Percentiles rank a stretch among this genome's conserved stretches.
phyloP scores from a whole-genome alignment of 225 moss, liverwort and hornwort genomes.

The Thuidium tamariscinum region DNA sequence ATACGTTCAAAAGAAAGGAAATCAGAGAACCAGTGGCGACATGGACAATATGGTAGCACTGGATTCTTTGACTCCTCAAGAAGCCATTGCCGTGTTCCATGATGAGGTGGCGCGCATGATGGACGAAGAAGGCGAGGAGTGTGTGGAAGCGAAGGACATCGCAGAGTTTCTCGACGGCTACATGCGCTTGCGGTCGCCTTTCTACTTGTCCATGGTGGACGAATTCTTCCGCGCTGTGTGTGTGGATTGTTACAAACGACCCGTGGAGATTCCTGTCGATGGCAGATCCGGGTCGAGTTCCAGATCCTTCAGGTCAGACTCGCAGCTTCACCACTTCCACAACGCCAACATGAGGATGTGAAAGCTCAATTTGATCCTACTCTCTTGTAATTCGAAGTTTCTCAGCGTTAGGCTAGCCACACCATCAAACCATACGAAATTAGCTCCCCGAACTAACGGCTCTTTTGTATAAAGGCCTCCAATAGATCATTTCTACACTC shows the following conservation, averaged over 20 bases:
- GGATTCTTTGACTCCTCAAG: constrained; percentile 27
- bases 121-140: constrained; percentile 26
- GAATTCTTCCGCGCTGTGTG: constrained; percentile 46
- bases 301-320: constrained; percentile 20
- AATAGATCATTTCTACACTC: neutral
- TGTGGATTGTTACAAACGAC: constrained; percentile 37
- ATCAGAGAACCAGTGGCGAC: neutral
- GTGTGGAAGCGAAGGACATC: constrained; percentile 18
- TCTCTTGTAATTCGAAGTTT: neutral
- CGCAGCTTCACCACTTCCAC: neutral
- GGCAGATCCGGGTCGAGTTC: constrained; percentile 11
- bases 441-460: neutral
- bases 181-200: constrained; percentile 37
- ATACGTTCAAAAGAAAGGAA: constrained; percentile 11
- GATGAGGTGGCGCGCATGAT: constrained; percentile 52
- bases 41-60: constrained; percentile 1
- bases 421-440: neutral
- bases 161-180: constrained; percentile 42
- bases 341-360: neutral
- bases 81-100: constrained; percentile 41
- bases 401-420: neutral
- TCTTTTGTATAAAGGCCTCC: neutral
- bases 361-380: neutral
- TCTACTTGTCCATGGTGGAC: constrained; percentile 43
- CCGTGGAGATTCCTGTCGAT: constrained; percentile 18